These are phyloP conservation scores for Forsythia viridissima DNA, from an alignment of 257 asterid genomes.

Conservation along the genomic window DNA sequence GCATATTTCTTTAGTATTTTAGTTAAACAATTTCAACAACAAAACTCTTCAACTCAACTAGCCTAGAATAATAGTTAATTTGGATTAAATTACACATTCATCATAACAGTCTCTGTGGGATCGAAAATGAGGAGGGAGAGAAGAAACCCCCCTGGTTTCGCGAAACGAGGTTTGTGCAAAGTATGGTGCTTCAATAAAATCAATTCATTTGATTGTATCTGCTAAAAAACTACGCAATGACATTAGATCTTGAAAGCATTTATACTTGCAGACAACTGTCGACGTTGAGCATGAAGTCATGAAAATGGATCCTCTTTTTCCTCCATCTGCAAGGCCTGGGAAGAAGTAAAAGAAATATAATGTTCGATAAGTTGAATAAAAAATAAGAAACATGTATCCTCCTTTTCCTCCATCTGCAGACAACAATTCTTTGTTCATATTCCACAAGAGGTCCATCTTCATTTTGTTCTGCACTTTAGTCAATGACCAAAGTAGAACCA, in stretches of 20 bases:
- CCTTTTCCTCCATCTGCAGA: too few species aligned
- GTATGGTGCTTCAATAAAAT: slow-evolving; percentile 4
- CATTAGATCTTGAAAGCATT: slow-evolving; percentile 7
- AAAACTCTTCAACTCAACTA: too few species aligned
- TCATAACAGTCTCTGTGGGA: too few species aligned
- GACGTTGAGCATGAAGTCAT: slow-evolving; percentile 48
- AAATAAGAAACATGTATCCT: too few species aligned
- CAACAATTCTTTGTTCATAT: slow-evolving; percentile 46
- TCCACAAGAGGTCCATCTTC: slow-evolving; percentile 49
- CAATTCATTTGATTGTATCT: not conserved
- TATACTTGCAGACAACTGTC: slow-evolving; percentile 42
- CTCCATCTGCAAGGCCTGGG: slow-evolving; percentile 50
- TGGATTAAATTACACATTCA: too few species aligned
- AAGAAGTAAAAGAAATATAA: not conserved
- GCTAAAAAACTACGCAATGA: slow-evolving; percentile 1
- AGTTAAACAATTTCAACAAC: too few species aligned
- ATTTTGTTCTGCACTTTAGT: slow-evolving; percentile 37
- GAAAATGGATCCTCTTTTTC: slow-evolving; percentile 53
- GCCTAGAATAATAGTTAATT: too few species aligned
- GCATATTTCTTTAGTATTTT: too few species aligned
- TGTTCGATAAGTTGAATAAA: too few species aligned
- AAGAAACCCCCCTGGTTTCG: too few species aligned
- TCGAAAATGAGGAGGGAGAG: too few species aligned
- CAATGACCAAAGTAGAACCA: slow-evolving; percentile 21
- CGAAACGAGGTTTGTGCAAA: not conserved